Evolutionary conservation across 2,329 filamentous ascomycete species (phyloP).

Genomic region (Phaeomoniella chlamydospora): DNA sequence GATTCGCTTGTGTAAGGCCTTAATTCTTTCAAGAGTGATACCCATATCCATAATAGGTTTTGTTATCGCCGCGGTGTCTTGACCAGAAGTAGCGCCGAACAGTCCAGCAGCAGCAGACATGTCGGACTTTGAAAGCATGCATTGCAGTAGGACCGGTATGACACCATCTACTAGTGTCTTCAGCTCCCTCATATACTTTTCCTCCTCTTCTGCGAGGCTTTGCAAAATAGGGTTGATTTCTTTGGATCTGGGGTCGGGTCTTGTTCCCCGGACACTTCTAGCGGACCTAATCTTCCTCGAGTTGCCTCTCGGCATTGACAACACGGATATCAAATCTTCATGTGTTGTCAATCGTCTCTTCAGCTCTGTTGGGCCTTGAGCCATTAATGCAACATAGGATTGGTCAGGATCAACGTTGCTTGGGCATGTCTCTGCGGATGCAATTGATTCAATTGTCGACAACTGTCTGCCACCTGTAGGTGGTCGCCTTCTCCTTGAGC

Average conservation of each 20-base stretch:
- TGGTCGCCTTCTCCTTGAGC: constrained; percentile 23
- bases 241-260: constrained; percentile 50
- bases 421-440: constrained; percentile 37
- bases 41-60: constrained; percentile 93
- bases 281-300: constrained; percentile 60
- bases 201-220: constrained; percentile 71
- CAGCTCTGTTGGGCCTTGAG: constrained; percentile 34
- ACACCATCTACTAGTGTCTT: constrained; percentile 91
- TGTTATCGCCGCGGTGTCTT: constrained; percentile 51
- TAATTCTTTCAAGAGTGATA: constrained; percentile 71
- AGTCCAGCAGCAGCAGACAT: constrained; percentile 50
- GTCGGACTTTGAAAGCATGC: constrained; percentile 61
- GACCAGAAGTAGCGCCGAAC: constrained; percentile 43
- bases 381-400: constrained; percentile 8
- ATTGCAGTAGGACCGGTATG: constrained; percentile 77
- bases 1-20: constrained; percentile 64
- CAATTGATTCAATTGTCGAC: constrained; percentile 35
- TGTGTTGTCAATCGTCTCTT: constrained; percentile 77
- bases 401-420: constrained; percentile 7
- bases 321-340: constrained; percentile 82
- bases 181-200: constrained; percentile 77
- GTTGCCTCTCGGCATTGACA: constrained; percentile 49
- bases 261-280: constrained; percentile 62
- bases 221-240: constrained; percentile 63
- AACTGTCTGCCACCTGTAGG: constrained; percentile 37